These are phyloP conservation scores for Ogataea trehaloabstinens DNA, from an alignment of 805 yeast species.

Conservation along the genomic window DNA sequence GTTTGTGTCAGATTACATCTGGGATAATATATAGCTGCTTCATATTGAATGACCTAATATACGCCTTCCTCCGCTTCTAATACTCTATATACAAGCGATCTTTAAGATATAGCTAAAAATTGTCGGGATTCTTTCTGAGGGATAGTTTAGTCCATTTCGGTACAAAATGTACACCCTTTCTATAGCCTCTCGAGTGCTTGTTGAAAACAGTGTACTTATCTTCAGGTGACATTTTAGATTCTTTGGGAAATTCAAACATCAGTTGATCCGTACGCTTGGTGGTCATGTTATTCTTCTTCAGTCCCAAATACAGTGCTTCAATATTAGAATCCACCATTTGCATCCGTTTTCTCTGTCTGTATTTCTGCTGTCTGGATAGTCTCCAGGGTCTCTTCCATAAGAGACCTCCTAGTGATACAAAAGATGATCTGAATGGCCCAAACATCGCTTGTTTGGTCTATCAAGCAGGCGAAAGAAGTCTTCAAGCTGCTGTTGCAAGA, in stretches of 20 bases:
- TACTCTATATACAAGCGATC: neutral
- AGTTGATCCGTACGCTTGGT: constrained; percentile 36
- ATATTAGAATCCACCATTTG: constrained; percentile 77
- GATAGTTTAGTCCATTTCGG: constrained; percentile 92
- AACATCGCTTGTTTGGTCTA: constrained; percentile 22
- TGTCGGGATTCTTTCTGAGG: constrained; percentile 73
- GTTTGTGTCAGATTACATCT: constrained; percentile 70
- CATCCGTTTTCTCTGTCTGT: constrained; percentile 81
- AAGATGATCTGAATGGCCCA: constrained; percentile 68
- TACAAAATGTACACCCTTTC: constrained; percentile 83
- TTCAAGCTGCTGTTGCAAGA: neutral
- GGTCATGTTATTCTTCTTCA: constrained; percentile 33
- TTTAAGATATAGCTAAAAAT: constrained; percentile 41
- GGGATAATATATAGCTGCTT: constrained; percentile 57
- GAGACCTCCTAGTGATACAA: constrained; percentile 64
- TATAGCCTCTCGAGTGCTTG: constrained; percentile 69
- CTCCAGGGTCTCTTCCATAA: constrained; percentile 80
- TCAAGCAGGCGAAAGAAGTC: neutral
- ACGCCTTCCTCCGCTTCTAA: neutral
- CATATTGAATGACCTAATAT: constrained; percentile 1
- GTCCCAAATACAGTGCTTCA: constrained; percentile 55
- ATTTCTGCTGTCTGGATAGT: constrained; percentile 76
- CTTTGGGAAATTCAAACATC: constrained; percentile 65
- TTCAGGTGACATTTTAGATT: constrained; percentile 69
- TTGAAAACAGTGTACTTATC: constrained; percentile 89